Percentiles rank a stretch among this genome's conserved stretches.
phyloP scores from a whole-genome alignment of 2,329 filamentous ascomycete species.

The Fusarium nematophilum region DNA sequence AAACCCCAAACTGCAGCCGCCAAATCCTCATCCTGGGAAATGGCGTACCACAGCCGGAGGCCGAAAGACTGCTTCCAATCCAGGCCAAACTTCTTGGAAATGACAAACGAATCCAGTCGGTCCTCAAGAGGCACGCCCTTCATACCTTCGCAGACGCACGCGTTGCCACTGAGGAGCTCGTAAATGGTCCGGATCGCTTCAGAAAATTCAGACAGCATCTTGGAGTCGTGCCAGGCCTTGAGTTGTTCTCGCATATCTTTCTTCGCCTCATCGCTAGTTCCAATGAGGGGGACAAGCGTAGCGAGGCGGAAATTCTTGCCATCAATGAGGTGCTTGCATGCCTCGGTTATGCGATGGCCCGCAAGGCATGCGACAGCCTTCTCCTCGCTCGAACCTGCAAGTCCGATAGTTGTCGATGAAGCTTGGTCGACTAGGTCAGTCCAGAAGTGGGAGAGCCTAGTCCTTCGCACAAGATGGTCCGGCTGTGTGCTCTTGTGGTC shows the following conservation, averaged over 20 bases:
- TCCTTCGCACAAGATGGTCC: conserved; percentile 61
- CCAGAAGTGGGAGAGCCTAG: conserved; percentile 76
- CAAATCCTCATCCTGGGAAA: conserved; percentile 74
- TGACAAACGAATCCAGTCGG: conserved; percentile 80
- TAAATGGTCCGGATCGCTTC: conserved; percentile 88
- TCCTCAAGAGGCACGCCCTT: conserved; percentile 81
- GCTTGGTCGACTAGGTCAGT: conserved; percentile 72
- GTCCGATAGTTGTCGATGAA: conserved; percentile 64
- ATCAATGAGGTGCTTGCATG: conserved; percentile 81
- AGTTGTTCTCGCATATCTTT: conserved; percentile 84
- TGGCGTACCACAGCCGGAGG: conserved; percentile 89
- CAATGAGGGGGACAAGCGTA: conserved; percentile 85
- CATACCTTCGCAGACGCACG: conserved; percentile 84
- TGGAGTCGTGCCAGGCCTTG: conserved; percentile 83
- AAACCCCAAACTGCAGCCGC: conserved; percentile 79
- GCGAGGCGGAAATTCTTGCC: conserved; percentile 86
- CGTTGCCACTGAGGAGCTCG: conserved; percentile 88
- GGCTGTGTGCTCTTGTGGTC: conserved; percentile 55
- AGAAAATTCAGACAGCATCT: conserved; percentile 87
- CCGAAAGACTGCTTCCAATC: conserved; percentile 96
- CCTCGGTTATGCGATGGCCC: conserved; percentile 81
- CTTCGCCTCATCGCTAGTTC: conserved; percentile 74
- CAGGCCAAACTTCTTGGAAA: conserved; percentile 85
- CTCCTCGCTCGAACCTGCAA: conserved; percentile 77
- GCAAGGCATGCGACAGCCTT: conserved; percentile 85